phyloP scores from a whole-genome alignment of 495 filamentous ascomycete species.

The Margaritispora aquatica region DNA sequence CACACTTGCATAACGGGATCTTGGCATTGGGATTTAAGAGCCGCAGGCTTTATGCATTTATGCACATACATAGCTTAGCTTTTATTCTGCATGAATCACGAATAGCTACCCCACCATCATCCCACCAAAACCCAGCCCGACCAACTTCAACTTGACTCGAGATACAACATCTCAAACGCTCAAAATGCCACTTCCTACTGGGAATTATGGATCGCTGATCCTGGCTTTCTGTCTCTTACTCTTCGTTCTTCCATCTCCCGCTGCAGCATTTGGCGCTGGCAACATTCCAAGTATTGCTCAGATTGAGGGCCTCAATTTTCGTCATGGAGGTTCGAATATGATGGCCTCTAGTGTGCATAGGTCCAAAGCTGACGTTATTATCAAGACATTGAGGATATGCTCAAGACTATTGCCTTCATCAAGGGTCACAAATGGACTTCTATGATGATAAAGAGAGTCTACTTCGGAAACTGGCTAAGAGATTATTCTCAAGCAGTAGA shows the following conservation, averaged over 20 bases:
- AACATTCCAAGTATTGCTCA: conserved; percentile 93
- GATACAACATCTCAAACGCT: not conserved
- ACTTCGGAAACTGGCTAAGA: conserved; percentile 80
- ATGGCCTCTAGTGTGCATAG: not conserved
- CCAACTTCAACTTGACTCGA: not conserved
- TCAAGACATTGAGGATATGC: conserved; percentile 77
- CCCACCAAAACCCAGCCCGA: not conserved
- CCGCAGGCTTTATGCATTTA: not conserved
- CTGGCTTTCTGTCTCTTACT: conserved; percentile 45
- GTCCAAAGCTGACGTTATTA: not conserved
- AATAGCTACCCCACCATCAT: not conserved
- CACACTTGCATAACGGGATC: not conserved
- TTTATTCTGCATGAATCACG: not conserved
- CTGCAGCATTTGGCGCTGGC: conserved; percentile 84
- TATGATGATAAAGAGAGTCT: conserved; percentile 81
- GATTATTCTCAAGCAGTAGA: conserved; percentile 88
- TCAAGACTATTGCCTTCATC: conserved; percentile 83
- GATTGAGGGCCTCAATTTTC: conserved; percentile 92
- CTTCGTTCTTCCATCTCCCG: conserved; percentile 55
- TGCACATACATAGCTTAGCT: not conserved
- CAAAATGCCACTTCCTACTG: conserved; percentile 11
- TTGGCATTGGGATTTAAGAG: not conserved
- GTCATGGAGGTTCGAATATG: conserved; percentile 64
- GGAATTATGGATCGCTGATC: conserved; percentile 24
- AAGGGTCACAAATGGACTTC: conserved; percentile 92